Base-by-base conservation (phyloP, 495 filamentous ascomycete species). In the Penicillium desertorum region DNA sequence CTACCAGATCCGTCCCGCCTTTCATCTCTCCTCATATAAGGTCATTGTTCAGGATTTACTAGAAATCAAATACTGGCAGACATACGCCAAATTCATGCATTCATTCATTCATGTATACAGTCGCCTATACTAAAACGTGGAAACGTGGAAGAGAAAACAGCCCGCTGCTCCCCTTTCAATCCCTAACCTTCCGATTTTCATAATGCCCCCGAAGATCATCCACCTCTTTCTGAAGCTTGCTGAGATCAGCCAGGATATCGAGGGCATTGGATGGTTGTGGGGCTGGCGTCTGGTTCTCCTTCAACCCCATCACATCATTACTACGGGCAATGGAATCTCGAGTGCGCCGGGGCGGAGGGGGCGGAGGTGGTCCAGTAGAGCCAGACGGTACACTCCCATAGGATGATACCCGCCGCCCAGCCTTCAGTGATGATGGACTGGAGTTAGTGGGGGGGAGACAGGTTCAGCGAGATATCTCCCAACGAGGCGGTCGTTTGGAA, bases 151-250 rank as follows among this genome's bases (percentile, higher is more conserved):
- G 22, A 54, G 46, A 41, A 62, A 45, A 42, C 61, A 62, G 61
- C 57, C 61, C 6, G 57, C 61, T 62, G 60, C 30, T 51, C 54
- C 58, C 49, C 30, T 32, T 32, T 49, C 9, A 16, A 20, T 57
- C 48, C 61, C 45, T 70, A 45, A 59, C 60, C 43, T 69, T 67
- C 39, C 63, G 68, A 51, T 50, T 70, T 51, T 76, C 78, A 58
- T 80, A 84, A 56, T 80, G 79, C 1, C 82, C 84, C 59, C 85
- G 79, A 34, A 89, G 66, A 46, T 83, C 85, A 71, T 91, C 87
- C 45, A 91, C 88, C 66, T 91, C 88, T 69, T 78, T 81, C 69
- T 87, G 87, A 56, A 91, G 68, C 45, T 83, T 81, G 7, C 82
- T 76, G 36, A 91, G 72, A 71, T 89, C 86, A 2, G 86, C 87